Percentiles rank a stretch among this genome's conserved stretches.
phyloP scores from a whole-genome alignment of 345 rosid species.

The Luvunga scandens region DNA sequence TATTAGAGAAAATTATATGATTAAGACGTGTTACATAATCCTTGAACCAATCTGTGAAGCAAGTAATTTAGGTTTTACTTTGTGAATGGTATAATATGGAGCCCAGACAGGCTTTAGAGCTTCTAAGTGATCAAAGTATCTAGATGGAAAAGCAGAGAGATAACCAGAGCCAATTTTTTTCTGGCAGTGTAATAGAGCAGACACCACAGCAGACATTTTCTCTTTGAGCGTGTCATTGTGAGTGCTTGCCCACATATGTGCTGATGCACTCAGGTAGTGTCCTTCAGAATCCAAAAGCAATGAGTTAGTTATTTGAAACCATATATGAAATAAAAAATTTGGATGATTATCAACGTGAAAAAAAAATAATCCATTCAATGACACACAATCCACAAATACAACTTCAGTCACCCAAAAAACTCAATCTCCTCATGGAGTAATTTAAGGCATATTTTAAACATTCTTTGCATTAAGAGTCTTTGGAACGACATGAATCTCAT shows the following conservation, averaged over 20 bases:
- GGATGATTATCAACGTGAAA: neutral
- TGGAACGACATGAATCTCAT: neutral
- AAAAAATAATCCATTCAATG: too few species aligned
- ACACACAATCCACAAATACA: too few species aligned
- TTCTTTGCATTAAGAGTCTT: neutral
- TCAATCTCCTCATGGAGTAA: neutral
- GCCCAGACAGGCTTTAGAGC: slow-evolving; percentile 53
- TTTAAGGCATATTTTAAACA: neutral
- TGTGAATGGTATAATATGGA: slow-evolving; percentile 63
- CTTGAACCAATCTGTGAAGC: too few species aligned
- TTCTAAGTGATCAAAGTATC: slow-evolving; percentile 45
- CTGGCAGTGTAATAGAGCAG: slow-evolving; percentile 45
- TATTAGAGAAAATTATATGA: too few species aligned
- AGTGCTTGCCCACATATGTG: slow-evolving; percentile 63
- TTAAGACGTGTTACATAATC: too few species aligned
- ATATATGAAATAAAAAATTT: neutral
- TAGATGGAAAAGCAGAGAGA: slow-evolving; percentile 54
- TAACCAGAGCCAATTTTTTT: slow-evolving; percentile 48
- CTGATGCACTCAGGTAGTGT: slow-evolving; percentile 58
- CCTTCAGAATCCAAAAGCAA: slow-evolving; percentile 30
- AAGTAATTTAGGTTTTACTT: slow-evolving; percentile 19
- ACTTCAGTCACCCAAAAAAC: too few species aligned
- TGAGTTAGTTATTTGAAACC: neutral
- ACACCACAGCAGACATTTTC: slow-evolving; percentile 41
- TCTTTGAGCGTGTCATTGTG: slow-evolving; percentile 32